Percentiles rank a stretch among this genome's conserved stretches.
phyloP scores from a whole-genome alignment of 1,139 yeast species.

The Saccharomyces hybrid region DNA sequence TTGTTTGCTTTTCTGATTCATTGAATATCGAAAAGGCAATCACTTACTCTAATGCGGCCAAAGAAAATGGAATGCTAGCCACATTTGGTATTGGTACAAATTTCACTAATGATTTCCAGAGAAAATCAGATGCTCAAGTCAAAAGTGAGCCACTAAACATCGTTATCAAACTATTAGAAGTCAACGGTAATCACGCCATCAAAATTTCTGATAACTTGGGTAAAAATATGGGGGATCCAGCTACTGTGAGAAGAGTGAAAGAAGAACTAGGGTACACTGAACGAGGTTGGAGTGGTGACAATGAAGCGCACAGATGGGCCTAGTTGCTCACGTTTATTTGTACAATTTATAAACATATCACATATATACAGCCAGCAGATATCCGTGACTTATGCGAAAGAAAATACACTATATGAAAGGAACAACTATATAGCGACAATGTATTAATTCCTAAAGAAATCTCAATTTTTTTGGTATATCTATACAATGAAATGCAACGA shows the following conservation, averaged over 20 bases:
- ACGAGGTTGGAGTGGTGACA: slow-evolving; percentile 62
- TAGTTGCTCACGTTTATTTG: not conserved
- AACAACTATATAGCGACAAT: no score
- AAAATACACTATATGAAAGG: not conserved
- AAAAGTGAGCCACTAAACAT: slow-evolving; percentile 83
- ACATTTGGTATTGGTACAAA: slow-evolving; percentile 92
- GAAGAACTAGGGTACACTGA: slow-evolving; percentile 67
- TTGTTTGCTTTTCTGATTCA: slow-evolving; percentile 82
- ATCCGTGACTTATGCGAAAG: not conserved
- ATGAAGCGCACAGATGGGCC: slow-evolving; percentile 67
- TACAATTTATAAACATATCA: not conserved
- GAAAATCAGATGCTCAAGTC: slow-evolving; percentile 31
- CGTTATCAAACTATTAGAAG: slow-evolving; percentile 73
- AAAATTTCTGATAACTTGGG: slow-evolving; percentile 88
- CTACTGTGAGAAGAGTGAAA: slow-evolving; percentile 65
- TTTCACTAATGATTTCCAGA: slow-evolving; percentile 61
- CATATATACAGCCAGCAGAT: not conserved
- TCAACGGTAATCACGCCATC: slow-evolving; percentile 71
- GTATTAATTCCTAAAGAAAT: no score
- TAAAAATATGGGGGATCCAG: slow-evolving; percentile 85
- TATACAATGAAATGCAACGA: not conserved
- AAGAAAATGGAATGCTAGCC: slow-evolving; percentile 55
- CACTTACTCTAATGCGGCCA: slow-evolving; percentile 58
- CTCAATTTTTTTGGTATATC: not conserved
- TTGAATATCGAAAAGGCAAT: slow-evolving; percentile 71